Evolutionary conservation across 1,284 basidiomycete species (phyloP).

Genomic region (Melampsora americana): DNA sequence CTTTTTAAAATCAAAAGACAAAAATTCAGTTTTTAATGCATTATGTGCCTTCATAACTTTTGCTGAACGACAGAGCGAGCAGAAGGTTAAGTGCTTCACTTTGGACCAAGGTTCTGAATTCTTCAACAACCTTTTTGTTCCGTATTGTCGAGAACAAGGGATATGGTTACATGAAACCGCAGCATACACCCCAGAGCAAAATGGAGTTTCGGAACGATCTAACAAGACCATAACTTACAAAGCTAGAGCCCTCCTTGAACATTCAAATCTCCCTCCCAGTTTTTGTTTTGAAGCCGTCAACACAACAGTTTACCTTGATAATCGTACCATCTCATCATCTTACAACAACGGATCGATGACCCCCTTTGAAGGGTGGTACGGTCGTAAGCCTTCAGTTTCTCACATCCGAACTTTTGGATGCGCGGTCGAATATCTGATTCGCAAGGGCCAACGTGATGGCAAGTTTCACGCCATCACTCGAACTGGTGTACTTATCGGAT

Average conservation of each 20-base stretch:
- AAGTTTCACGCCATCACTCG: background rate
- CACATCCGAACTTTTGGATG: background rate
- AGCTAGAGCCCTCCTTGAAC: background rate
- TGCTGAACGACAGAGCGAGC: background rate
- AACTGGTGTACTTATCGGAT: background rate
- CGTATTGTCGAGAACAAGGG: background rate
- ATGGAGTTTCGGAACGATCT: background rate
- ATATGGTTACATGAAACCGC: background rate
- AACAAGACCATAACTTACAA: background rate
- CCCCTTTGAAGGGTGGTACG: too few species aligned
- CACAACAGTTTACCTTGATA: background rate
- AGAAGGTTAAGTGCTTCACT: background rate
- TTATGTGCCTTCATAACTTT: background rate
- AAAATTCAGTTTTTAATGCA: background rate
- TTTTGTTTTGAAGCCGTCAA: background rate
- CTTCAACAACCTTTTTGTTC: background rate
- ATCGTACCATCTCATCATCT: background rate
- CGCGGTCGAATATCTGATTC: background rate
- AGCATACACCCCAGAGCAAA: background rate
- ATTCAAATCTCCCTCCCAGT: background rate
- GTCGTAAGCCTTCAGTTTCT: background rate
- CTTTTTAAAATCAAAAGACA: background rate
- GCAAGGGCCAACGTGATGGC: background rate
- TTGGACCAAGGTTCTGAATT: background rate
- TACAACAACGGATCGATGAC: background rate